Evolutionary conservation across 2,329 filamentous ascomycete species (phyloP).

Genomic region (Fusarium hainanense): DNA sequence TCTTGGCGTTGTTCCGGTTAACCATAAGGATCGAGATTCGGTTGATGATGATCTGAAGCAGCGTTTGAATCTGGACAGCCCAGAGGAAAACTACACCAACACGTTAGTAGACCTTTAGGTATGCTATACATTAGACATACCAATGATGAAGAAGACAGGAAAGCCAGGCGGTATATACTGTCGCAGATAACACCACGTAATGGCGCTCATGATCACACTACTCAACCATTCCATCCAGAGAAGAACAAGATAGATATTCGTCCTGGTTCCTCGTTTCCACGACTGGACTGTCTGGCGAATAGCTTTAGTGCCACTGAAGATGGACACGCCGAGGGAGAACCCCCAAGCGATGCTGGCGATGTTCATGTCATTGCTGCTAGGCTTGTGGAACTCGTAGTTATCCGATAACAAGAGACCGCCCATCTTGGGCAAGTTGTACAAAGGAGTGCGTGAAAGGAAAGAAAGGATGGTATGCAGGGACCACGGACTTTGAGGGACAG

Average conservation of each 20-base stretch:
- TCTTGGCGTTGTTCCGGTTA: slow-evolving; percentile 50
- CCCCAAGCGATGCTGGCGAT: slow-evolving; percentile 48
- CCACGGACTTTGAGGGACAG: neutral
- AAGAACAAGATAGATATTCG: slow-evolving; percentile 42
- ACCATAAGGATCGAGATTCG: slow-evolving; percentile 61
- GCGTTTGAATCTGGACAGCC: slow-evolving; percentile 60
- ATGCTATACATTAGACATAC: neutral
- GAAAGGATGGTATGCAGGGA: slow-evolving; percentile 4
- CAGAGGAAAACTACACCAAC: slow-evolving; percentile 45
- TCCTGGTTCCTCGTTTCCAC: slow-evolving; percentile 42
- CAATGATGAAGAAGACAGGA: slow-evolving; percentile 40
- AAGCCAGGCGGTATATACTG: slow-evolving; percentile 43
- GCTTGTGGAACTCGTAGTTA: slow-evolving; percentile 32
- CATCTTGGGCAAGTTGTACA: slow-evolving; percentile 21
- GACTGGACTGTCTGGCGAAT: slow-evolving; percentile 41
- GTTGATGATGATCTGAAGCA: slow-evolving; percentile 68
- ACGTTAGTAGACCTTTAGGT: neutral
- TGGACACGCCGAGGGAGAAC: slow-evolving; percentile 42
- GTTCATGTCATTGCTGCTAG: slow-evolving; percentile 44
- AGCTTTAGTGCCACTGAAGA: slow-evolving; percentile 44
- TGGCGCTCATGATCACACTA: slow-evolving; percentile 44
- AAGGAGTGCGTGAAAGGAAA: neutral
- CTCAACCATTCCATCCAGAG: slow-evolving; percentile 42
- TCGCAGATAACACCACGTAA: slow-evolving; percentile 45
- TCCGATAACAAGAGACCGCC: slow-evolving; percentile 40